Base-by-base conservation (phyloP, 345 rosid species). In the Citrus sp. region DNA sequence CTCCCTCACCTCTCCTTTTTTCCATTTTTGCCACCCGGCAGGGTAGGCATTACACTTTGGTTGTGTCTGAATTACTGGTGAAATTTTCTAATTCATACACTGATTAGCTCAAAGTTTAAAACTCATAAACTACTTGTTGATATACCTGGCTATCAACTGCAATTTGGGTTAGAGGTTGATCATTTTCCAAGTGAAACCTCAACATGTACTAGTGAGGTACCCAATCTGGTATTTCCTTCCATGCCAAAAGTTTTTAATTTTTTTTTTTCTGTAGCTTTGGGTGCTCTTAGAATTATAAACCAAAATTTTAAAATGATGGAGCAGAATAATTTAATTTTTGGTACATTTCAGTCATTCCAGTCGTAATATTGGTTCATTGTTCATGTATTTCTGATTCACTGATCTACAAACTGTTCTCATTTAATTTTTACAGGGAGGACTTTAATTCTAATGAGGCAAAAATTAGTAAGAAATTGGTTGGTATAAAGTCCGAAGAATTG, bases 401-500 rank as follows among this genome's bases (percentile, higher is more conserved):
- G 62, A 42, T 64, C 70, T 46, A 46, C 32, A 51, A 59, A 55
- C 30, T 64, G 35, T 72, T 72, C 72, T 65, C 4, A 21, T 70
- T 25, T 67, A 27, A 62, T 71, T 77, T 73, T 64, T 69, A 77
- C 73, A 89, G 90, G 81, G 86, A 79, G 76, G 78, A 70, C 54
- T 27, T 60, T 32, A 76, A 40, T 28, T 54, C 70, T 61, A 77
- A 78, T 4, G 81, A 75, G 67, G 81, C 65, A 18, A 81, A 80
- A 80, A 78, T 55, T 77, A 83, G 80, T 54, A 79, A 84, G 70
- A 87, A 76, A 66, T 73, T 73, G 78, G 80, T 61, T 55, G 71
- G 35, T 73, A 78, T 83, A 70, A 76, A 70, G 63, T 55, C 80
- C 9, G 72, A n/a, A 35, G 85, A 82, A 35, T 68, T 54, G 42